Base-by-base conservation (phyloP, 179 eudicot genomes). In the Beta lomatogona region DNA sequence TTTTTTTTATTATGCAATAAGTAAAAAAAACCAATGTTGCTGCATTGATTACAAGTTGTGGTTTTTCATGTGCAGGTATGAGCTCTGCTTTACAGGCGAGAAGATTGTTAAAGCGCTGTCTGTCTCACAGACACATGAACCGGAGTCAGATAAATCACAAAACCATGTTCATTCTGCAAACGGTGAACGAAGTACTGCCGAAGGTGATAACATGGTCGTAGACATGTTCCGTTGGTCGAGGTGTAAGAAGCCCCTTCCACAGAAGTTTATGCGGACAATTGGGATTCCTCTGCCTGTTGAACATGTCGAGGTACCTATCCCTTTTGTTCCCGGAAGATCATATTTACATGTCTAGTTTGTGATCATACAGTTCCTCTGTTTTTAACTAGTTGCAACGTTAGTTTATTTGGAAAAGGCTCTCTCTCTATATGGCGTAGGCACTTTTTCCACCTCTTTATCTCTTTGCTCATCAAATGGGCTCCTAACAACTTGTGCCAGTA, bases 201-300 rank as follows among this genome's bases (percentile, higher is more conserved):
- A 89, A 74, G 88, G 88, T 73, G 95, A 94, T 58, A 86, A 28
- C 73, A 73, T 80, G 80, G 78, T 89, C 69, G 86, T 91, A 50
- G 98, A 95, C 86, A 86, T 91, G 80, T 95, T 92, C 86, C 88
- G 99, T 77, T 94, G 93, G 93, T 95, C 99, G 46, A 87, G 85
- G 57, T 95, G 99, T 87, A 95, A 94, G 93, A 89, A 85, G 83
- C 90, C 91, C 50, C 93, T 94, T 74, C 95, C 98, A 44, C 98
- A 94, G 83, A 90, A 89, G 68, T 79, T 86, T 58, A 91, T 94
- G 94, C 88, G 82, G 46, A 85, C 93, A 46, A 80, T 90, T 74
- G 99, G 99, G 63, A 91, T 95, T 45, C 99, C 99, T 6, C 86
- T 94, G 77, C 98, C 99, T 67, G 79, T 83, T 71, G 99, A 95